Conservation (phyloP, 1,284 basidiomycete genomes). For the Gymnopus androsaceus region DNA sequence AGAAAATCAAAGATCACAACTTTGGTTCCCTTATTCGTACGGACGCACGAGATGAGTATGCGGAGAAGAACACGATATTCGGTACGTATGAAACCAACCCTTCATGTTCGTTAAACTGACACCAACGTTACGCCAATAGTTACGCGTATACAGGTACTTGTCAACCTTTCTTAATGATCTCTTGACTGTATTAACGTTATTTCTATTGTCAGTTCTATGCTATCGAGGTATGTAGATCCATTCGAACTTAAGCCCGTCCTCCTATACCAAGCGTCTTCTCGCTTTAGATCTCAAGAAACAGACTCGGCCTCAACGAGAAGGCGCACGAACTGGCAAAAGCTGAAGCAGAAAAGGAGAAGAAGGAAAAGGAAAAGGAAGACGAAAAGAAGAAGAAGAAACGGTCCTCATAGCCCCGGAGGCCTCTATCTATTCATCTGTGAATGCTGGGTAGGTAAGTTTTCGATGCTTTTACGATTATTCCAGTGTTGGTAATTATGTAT, state of each 20-base stretch:
- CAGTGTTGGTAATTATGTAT: too few relatives aligned
- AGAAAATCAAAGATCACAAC: conserved; percentile 91
- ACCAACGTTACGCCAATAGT: conserved; percentile 40
- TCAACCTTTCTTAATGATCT: not conserved
- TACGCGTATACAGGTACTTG: conserved; percentile 71
- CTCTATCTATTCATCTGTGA: too few relatives aligned
- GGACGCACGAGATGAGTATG: conserved; percentile 82
- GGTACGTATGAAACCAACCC: conserved; percentile 49
- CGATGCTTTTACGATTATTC: too few relatives aligned
- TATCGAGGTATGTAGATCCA: conserved; percentile 63
- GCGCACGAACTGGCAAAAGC: conserved; percentile 83
- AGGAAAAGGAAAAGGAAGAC: conserved; percentile 46
- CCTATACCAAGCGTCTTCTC: conserved; percentile 1
- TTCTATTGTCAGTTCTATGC: conserved; percentile 74
- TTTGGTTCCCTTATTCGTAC: conserved; percentile 94
- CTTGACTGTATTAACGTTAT: not conserved
- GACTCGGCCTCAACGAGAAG: conserved; percentile 87
- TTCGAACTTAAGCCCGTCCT: conserved; percentile 4
- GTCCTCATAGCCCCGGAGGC: not conserved
- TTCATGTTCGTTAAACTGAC: conserved; percentile 5
- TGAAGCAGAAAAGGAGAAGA: conserved; percentile 64
- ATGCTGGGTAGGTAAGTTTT: too few relatives aligned
- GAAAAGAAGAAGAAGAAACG: conserved; percentile 24
- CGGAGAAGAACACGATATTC: conserved; percentile 93
- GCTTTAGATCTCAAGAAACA: conserved; percentile 84